Base-by-base conservation (phyloP, 1,139 yeast species). In the Kodamaea ohmeri region DNA sequence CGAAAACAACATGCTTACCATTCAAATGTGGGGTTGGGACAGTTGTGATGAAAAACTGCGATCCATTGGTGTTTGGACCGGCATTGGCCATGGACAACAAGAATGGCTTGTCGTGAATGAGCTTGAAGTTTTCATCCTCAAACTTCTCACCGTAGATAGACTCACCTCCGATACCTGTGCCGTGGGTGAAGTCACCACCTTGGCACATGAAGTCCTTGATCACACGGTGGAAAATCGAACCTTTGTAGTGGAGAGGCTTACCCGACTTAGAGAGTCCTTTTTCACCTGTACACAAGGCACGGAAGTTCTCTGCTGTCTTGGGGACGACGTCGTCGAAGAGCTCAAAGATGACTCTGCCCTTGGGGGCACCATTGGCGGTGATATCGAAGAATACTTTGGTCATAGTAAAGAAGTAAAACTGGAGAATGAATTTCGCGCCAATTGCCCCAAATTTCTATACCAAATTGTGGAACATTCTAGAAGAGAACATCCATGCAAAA, bases 1-100 rank as follows among this genome's bases (percentile, higher is more conserved):
- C 99, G 60, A 92, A 94, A 6, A 92, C 97, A 40, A 90, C 97
- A 61, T 94, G 98, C 63, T 92, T 90, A 33, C 94, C 95, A 59
- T 92, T 92, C 51, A 90, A 73, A 58, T 85, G 92, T 6, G 92
- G 87, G 16, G 92, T 82, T 35, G 85, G 78, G 4, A 77, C 87
- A n/a, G 92, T 83, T 28, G 95, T 86, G 53, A 92, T 82, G 61
- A 92, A 92, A 56, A 89, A 90, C 61, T 92, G 97, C 0, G 96
- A 88, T 1, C 97, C 97, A 58, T 92, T 92, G 45, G 97, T 90
- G 60, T 84, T 80, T 40, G 96, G 90, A 9, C 97, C 97, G 4
- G 96, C 87, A 60, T 89, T 90, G 45, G 97, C 97, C 97, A 92
- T 92, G 14, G 96, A 86, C 53, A 92, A 74, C 51, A 90, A 70